Percentiles rank a stretch among this genome's conserved stretches.
These are phyloP conservation scores for Astrothelium subdiscretum DNA, from an alignment of 495 filamentous ascomycete species.

Conservation along the genomic window DNA sequence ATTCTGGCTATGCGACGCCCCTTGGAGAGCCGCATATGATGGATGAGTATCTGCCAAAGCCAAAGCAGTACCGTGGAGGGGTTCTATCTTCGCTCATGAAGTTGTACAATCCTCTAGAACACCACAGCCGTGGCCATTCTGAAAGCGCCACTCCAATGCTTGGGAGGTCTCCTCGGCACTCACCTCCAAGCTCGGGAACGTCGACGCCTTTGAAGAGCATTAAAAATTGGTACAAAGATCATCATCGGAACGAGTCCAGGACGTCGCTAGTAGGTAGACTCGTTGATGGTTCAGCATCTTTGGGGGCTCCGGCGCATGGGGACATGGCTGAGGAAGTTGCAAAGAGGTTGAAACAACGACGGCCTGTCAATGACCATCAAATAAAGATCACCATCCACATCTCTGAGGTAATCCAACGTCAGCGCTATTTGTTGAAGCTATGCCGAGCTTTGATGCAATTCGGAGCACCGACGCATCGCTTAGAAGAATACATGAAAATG, in stretches of 20 bases:
- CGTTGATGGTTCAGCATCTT: constrained; percentile 44
- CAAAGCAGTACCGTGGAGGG: constrained; percentile 60
- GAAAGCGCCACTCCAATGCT: constrained; percentile 4
- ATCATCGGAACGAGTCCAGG: constrained; percentile 37
- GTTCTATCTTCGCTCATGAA: constrained; percentile 70
- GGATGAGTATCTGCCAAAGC: constrained; percentile 57
- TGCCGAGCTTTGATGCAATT: constrained; percentile 71
- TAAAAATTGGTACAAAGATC: constrained; percentile 55
- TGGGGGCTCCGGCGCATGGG: constrained; percentile 32
- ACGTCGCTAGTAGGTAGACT: constrained; percentile 40
- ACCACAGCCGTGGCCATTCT: constrained; percentile 2
- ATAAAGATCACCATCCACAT: constrained; percentile 82
- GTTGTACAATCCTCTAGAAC: constrained; percentile 37
- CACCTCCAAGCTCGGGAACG: constrained; percentile 38
- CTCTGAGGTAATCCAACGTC: constrained; percentile 68
- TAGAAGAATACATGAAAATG: constrained; percentile 78
- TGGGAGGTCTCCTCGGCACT: constrained; percentile 23
- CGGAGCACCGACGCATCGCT: constrained; percentile 37
- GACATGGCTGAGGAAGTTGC: constrained; percentile 24
- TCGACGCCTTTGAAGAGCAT: constrained; percentile 36
- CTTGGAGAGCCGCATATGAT: constrained; percentile 45
- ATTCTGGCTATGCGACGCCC: constrained; percentile 50
- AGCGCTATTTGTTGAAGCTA: constrained; percentile 72
- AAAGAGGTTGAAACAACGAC: constrained; percentile 24
- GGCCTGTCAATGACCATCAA: constrained; percentile 41